Evolutionary conservation across 2,329 filamentous ascomycete genomes (phyloP), one percentile per base, ranked within the genome.

Genomic region (Monilinia laxa): DNA sequence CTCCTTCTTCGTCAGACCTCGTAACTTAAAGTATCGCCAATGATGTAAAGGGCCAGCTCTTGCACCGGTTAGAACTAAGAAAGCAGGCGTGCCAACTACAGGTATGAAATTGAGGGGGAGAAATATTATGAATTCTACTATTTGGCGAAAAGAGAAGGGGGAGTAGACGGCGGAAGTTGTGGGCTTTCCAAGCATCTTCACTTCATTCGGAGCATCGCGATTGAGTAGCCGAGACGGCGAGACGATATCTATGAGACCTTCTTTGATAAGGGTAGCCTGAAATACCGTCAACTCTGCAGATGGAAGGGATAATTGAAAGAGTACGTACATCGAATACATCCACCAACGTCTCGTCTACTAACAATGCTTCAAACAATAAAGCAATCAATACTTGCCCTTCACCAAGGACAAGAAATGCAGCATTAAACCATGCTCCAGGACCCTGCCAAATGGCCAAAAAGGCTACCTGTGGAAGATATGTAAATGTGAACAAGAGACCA

Each of bases 381-480:
- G 74, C 73, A 62, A 76, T 72, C 23, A 74, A 25, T 0, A 76
- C 68, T 49, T 74, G 71, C 18, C 75, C 90, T 73, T 93, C 89
- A 55, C 92, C 91, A n/a, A 99, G 83, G 0, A 97, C 91, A 57
- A 98, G 82, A 70, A 98, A 89, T 0, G 91, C 87, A 3, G 90
- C 93, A 73, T 92, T 97, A 67, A 97, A 79, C 91, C 92, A 96
- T n/a, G 95, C 95, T 40, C 88, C 89, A 68, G 87, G 85, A 28
- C 90, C 90, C 73, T 98, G 93, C 77, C 97, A 98, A 71, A 98
- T 86, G 20, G 90, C 88, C 28, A 99, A 84, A 74, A 99, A 91
- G 1, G 91, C 91, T 66, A 92, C 92, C 76, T 98, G 92, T 0
- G 94, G 94, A 3, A 97, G 80, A 73, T 96, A 98, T 0, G 92